These are phyloP conservation scores for Fusarium sulawesiense DNA, from an alignment of 2,329 filamentous ascomycete species.

Conservation along the genomic window DNA sequence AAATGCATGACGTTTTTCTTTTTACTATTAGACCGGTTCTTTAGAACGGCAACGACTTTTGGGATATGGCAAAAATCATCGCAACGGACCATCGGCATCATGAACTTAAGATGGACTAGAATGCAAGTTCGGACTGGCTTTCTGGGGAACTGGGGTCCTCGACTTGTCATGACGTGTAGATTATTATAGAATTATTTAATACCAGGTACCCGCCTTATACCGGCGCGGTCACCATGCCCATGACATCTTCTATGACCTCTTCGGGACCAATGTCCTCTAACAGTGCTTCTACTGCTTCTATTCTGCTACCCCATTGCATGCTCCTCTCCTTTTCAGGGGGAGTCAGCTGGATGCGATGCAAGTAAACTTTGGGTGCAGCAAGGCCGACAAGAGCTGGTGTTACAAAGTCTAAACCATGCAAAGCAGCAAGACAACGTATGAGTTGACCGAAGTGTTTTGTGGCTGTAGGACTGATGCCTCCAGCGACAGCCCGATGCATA, in stretches of 20 bases:
- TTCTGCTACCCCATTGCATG: constrained; percentile 90
- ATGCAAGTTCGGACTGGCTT: constrained; percentile 30
- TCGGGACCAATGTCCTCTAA: constrained; percentile 72
- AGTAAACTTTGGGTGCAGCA: constrained; percentile 87
- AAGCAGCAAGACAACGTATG: constrained; percentile 77
- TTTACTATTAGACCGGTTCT: constrained; percentile 34
- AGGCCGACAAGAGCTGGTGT: constrained; percentile 86
- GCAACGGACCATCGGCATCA: constrained; percentile 29
- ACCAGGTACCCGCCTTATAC: constrained; percentile 44
- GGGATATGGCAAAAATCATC: constrained; percentile 39
- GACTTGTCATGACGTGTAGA: constrained; percentile 40
- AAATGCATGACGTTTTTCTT: constrained; percentile 39
- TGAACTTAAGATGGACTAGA: constrained; percentile 34
- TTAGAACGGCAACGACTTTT: constrained; percentile 41
- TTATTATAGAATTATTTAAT: constrained; percentile 48
- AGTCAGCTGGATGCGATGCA: constrained; percentile 82
- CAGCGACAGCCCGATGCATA: constrained; percentile 84
- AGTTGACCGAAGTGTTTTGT: constrained; percentile 81
- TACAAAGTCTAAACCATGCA: constrained; percentile 84
- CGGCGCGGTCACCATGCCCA: constrained; percentile 67
- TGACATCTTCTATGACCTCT: constrained; percentile 73
- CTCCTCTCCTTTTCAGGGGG: constrained; percentile 80
- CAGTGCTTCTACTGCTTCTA: constrained; percentile 73
- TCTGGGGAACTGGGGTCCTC: constrained; percentile 35
- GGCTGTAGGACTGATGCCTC: constrained; percentile 80